Conservation (phyloP, 2,329 filamentous ascomycete genomes). For the Neoascochyta sp. region DNA sequence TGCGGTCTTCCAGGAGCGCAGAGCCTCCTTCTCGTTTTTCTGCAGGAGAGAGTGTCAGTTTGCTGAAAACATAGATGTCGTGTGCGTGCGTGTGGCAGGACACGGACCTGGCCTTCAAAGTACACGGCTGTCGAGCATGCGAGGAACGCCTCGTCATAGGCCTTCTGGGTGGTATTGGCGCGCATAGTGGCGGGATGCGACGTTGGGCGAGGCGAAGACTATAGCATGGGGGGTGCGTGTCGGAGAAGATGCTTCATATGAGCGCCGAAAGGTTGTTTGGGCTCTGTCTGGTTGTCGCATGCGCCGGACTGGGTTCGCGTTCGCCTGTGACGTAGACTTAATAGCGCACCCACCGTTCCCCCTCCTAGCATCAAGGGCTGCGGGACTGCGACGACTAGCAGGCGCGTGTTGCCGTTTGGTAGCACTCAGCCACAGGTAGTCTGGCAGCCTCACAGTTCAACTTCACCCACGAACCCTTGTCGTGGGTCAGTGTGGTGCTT, state of each 20-base stretch:
- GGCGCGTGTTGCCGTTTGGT: constrained; percentile 11
- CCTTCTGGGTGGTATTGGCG: constrained; percentile 80
- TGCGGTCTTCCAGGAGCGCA: constrained; percentile 84
- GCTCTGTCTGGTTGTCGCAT: constrained; percentile 15
- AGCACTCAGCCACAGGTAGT: constrained; percentile 5
- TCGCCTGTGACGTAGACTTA: constrained; percentile 33
- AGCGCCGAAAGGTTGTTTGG: constrained; percentile 14
- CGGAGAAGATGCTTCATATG: constrained; percentile 7
- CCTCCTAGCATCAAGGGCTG: constrained; percentile 13
- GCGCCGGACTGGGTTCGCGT: constrained; percentile 21
- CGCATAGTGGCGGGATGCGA: constrained; percentile 41
- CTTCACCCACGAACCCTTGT: no score
- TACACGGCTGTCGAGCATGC: constrained; percentile 94
- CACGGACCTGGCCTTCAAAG: constrained; percentile 80
- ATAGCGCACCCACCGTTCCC: constrained; percentile 9
- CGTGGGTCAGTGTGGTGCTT: no score
- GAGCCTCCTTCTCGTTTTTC: constrained; percentile 87
- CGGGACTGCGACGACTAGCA: constrained; percentile 12
- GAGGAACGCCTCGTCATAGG: constrained; percentile 93
- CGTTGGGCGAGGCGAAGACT: constrained; percentile 5
- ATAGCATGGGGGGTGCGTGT: constrained; percentile 44
- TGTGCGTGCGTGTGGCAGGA: constrained; percentile 4
- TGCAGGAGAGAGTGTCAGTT: constrained; percentile 39
- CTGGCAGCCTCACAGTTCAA: constrained; percentile 1
- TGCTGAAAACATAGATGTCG: constrained; percentile 1